Evolutionary conservation across 2,329 filamentous ascomycete species (phyloP), one percentile per base, ranked within the genome.

Genomic region (Iodosphaeria phyllophila): DNA sequence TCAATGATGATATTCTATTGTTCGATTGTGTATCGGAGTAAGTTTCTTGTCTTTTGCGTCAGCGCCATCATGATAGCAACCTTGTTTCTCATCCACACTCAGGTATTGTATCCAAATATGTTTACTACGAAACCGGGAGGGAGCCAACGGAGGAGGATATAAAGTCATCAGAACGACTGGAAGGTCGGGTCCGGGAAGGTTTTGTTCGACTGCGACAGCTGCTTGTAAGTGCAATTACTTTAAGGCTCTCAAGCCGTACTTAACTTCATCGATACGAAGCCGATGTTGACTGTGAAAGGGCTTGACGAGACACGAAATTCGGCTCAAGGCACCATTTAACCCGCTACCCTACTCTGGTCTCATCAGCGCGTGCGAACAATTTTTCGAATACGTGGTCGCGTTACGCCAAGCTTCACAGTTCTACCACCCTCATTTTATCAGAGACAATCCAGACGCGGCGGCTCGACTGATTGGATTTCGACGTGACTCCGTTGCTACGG

Each of bases 371-470:
- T 65, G 59, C 27, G 64, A 70, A 38, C 51, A 52, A 4, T 68
- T 70, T 47, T 67, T 69, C 33, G 64, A 69, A 32, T 59, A 67
- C 31, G 51, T 68, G 28, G 57, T 69, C 14, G 52, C 60, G 11
- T 55, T 70, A 4, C 58, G 65, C 5, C 64, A 70, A 36, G 61
- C 63, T 3, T 61, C 60, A 2, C 42, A 69, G 10, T 64, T 64
- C 36, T 68, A 68, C 37, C 58, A 65, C 28, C 58, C 62, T 2
- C 54, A 53, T 17, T 60, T 58, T 32, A 50, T 63, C 26, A 49
- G 57, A 24, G 58, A 60, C 30, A 54, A 60, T 31, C 49, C 57
- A 7, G 46, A 54, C n/a, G 58, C 56, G 8, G 53, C 54, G 1
- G 52, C 55, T 28, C 50, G 51, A 12, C 48, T 70, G 4, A 47